Evolutionary conservation across 2,329 filamentous ascomycete genomes (phyloP).

Genomic region (Colletotrichum destructivum): DNA sequence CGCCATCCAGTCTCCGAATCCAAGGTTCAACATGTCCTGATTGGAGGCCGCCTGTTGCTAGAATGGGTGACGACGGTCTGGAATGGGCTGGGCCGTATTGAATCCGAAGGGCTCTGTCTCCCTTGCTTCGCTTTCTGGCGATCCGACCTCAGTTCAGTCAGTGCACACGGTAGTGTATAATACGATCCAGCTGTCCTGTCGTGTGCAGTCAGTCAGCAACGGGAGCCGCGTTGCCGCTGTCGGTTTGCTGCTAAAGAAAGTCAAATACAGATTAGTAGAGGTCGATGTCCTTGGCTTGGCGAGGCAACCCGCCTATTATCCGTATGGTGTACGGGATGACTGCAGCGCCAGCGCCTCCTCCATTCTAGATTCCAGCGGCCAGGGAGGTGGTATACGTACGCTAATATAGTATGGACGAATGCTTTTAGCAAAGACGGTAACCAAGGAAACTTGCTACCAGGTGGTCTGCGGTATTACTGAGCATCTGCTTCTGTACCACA

Average conservation of each 20-base stretch:
- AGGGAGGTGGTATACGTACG: constrained; percentile 24
- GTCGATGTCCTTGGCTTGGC: constrained; percentile 17
- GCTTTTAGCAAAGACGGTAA: constrained; percentile 9
- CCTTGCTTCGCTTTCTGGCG: constrained; percentile 14
- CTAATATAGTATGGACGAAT: constrained; percentile 31
- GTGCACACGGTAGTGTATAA: constrained; percentile 14
- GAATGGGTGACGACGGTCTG: constrained; percentile 25
- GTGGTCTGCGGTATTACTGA: not conserved
- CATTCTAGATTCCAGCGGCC: constrained; percentile 26
- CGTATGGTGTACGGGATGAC: constrained; percentile 25
- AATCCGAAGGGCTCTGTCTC: constrained; percentile 3
- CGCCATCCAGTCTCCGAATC: constrained; percentile 31
- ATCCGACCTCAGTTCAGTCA: constrained; percentile 29
- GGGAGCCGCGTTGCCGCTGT: constrained; percentile 19
- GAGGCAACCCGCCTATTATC: constrained; percentile 21
- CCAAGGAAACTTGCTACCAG: not conserved
- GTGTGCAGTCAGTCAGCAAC: constrained; percentile 24
- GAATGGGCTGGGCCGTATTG: constrained; percentile 17
- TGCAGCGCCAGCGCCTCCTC: constrained; percentile 27
- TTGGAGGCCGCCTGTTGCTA: constrained; percentile 42
- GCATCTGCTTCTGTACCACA: not conserved
- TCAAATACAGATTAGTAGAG: not conserved
- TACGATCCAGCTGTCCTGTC: constrained; percentile 19
- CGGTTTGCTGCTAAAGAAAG: constrained; percentile 22
- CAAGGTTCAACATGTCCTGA: constrained; percentile 39